These are phyloP conservation scores for Suhomyces kunorum DNA, from an alignment of 1,139 yeast genomes.

Conservation along the genomic window DNA sequence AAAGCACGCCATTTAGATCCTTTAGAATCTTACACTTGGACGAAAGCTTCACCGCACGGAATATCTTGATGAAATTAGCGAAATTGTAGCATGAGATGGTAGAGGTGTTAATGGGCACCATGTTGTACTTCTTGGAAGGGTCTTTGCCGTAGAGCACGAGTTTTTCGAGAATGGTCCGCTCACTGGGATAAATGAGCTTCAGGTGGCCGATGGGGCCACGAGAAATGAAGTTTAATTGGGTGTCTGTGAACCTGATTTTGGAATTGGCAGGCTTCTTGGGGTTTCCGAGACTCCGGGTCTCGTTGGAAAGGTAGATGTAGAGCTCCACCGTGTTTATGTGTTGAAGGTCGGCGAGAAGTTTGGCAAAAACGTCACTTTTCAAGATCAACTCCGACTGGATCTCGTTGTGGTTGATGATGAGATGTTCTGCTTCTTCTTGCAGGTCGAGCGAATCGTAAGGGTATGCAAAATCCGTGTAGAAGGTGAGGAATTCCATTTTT, in stretches of 20 bases:
- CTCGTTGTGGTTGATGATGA: conserved; percentile 48
- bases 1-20: conserved; percentile 56
- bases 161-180: conserved; percentile 59
- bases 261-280: conserved; percentile 8
- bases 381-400: conserved; percentile 66
- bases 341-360: conserved; percentile 65
- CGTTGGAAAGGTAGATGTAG: conserved; percentile 45
- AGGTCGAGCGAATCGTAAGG: conserved; percentile 39
- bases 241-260: conserved; percentile 21
- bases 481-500: conserved; percentile 67
- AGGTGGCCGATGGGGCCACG: conserved; percentile 70
- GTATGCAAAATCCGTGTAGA: conserved; percentile 43
- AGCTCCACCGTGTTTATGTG: conserved; percentile 64
- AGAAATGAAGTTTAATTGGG: conserved; percentile 57
- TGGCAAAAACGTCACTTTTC: conserved; percentile 63
- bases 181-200: conserved; percentile 67
- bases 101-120: conserved; percentile 26
- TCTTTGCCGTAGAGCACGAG: conserved; percentile 24
- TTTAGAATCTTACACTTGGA: conserved; percentile 60
- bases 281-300: conserved; percentile 15
- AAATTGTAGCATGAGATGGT: conserved; percentile 53
- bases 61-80: conserved; percentile 51
- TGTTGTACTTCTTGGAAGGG: conserved; percentile 11
- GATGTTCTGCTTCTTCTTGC: conserved; percentile 18
- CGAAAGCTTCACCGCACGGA: conserved; percentile 57